These are phyloP conservation scores for Pestalotiopsis sp. DNA, from an alignment of 2,329 filamentous ascomycete species.

Conservation along the genomic window DNA sequence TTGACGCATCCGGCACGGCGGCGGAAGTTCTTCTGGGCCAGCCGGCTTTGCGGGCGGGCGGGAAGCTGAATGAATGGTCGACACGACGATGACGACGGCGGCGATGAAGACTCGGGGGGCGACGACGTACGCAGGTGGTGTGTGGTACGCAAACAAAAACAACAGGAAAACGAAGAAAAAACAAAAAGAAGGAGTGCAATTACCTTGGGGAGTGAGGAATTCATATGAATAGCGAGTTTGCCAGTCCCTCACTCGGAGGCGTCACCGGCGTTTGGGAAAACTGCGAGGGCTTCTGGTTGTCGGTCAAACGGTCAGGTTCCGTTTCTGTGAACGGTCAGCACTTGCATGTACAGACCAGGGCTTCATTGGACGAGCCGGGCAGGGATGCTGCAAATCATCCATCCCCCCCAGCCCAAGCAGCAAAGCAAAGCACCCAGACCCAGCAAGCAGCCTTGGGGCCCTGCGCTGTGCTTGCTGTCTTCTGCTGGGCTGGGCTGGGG, in stretches of 20 bases:
- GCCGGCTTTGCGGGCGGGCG: background rate
- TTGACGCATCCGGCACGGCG: background rate
- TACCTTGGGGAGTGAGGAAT: constrained; percentile 13
- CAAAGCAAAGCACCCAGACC: background rate
- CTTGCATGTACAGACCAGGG: constrained; percentile 1
- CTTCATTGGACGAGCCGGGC: background rate
- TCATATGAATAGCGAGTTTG: constrained; percentile 11
- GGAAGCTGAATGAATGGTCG: background rate
- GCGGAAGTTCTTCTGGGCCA: background rate
- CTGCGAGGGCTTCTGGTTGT: background rate
- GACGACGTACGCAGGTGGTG: background rate
- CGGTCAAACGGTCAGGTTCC: constrained; percentile 2
- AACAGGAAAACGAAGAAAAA: background rate
- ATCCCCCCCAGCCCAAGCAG: background rate
- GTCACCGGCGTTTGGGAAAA: background rate
- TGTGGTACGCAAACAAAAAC: background rate
- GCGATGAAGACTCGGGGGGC: background rate
- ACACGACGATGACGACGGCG: background rate
- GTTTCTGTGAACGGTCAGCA: constrained; percentile 9
- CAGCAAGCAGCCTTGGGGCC: background rate
- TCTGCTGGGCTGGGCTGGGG: too few species aligned
- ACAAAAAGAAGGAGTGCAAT: background rate
- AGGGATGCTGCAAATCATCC: constrained; percentile 10
- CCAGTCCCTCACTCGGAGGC: constrained; percentile 4
- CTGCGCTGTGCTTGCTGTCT: too few species aligned